Conservation (phyloP, 345 rosid species). For the Pistacia vera region DNA sequence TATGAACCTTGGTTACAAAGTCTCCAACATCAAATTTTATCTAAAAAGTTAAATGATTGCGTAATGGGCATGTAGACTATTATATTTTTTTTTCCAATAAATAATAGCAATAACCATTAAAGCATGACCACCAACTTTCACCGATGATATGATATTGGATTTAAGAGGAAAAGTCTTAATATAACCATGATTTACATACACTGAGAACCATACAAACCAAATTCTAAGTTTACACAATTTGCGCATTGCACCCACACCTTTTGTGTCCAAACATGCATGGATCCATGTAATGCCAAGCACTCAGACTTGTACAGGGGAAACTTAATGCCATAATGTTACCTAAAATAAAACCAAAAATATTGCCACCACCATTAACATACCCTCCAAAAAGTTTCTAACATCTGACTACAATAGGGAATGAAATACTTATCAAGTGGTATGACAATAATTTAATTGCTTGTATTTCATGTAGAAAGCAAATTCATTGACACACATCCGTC, state of each 20-base stretch:
- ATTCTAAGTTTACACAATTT: not conserved
- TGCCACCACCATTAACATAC: not conserved
- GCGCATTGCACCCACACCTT: not conserved
- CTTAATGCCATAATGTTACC: not conserved
- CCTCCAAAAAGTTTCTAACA: not conserved
- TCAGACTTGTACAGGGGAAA: not conserved
- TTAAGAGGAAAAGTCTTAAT: not conserved
- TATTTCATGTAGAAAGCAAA: slow-evolving; percentile 1
- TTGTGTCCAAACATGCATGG: not conserved
- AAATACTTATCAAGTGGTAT: not conserved
- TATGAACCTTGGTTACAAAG: not conserved
- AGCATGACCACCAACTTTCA: not conserved
- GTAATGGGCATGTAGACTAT: not conserved
- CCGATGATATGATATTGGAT: not conserved
- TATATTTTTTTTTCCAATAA: not conserved
- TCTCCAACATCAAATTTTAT: not conserved
- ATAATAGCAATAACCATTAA: not conserved
- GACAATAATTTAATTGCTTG: slow-evolving; percentile 3
- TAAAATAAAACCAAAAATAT: not conserved
- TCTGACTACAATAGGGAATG: not conserved
- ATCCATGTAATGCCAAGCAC: not conserved
- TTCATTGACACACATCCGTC: not conserved
- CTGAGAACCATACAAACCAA: not conserved
- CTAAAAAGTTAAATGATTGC: not conserved
- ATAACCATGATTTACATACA: not conserved